Evolutionary conservation across 1,284 basidiomycete genomes (phyloP).

Genomic region (Tilletia setariae): DNA sequence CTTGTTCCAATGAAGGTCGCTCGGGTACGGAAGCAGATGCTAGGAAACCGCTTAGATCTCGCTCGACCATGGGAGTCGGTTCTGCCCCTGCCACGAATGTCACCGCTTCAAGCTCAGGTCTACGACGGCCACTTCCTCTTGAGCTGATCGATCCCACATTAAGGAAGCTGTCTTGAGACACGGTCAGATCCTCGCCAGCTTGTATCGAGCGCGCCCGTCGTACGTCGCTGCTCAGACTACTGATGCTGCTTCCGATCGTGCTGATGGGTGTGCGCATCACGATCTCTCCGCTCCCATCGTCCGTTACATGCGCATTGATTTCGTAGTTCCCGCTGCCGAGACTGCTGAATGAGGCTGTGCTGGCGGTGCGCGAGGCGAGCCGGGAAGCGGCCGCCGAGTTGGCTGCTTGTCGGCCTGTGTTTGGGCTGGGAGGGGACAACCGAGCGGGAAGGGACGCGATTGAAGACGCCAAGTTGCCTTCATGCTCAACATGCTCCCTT

Average conservation of each 20-base stretch:
- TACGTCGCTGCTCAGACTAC: background rate
- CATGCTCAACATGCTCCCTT: background rate
- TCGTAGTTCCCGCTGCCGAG: background rate
- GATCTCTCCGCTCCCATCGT: background rate
- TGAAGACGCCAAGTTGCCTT: background rate
- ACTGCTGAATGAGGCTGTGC: constrained; percentile 12
- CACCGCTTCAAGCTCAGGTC: background rate
- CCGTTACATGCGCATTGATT: background rate
- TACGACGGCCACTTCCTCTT: background rate
- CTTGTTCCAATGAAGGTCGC: background rate
- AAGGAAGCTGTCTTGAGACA: constrained; percentile 9
- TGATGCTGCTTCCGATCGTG: background rate
- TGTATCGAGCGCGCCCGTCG: background rate
- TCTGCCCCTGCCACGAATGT: background rate
- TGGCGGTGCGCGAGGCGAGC: background rate
- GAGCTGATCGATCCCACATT: background rate
- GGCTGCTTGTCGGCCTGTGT: background rate
- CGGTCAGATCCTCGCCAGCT: background rate
- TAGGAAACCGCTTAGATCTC: background rate
- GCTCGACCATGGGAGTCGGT: constrained; percentile 4
- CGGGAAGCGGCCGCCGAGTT: background rate
- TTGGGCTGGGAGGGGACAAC: background rate
- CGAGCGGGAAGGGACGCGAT: constrained; percentile 4
- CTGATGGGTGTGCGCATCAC: background rate
- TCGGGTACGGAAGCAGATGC: background rate